Base-by-base conservation (phyloP, 1,139 yeast species). In the Candida sojae region DNA sequence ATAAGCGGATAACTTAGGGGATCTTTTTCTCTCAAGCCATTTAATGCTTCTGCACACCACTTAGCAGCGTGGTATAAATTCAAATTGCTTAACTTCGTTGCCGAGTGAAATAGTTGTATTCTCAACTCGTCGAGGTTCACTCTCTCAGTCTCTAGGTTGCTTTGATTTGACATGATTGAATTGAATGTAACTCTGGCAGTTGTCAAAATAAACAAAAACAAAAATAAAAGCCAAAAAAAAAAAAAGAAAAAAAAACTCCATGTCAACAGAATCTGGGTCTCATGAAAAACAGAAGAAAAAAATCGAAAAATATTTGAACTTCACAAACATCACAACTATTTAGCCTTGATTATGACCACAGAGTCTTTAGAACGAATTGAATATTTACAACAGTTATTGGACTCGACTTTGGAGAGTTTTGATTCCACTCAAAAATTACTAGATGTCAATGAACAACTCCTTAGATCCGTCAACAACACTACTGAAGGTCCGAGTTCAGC, bases 21-120 rank as follows among this genome's bases (percentile, higher is more conserved):
- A 6, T 33, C 33, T 23, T 50, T 43, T 34, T 29, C 25, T 29
- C 48, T 46, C 9, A 75, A 57, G 1, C 80, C 80, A 60, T 78
- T 79, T 31, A 88, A 70, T 0, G 96, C 96, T 60, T 90, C 96
- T 1, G 90, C 85, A 48, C 75, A 75, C 96, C 96, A 89, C 71
- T 88, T 89, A 6, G 93, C 79, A 0, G 90, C 83, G 49, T 85
- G 86, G 58, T 76, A 77, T 11, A 88, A 69, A 54, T 85, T 80
- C 53, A 87, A 68, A 33, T 69, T 62, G 6, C 68, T 51, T 12
- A 75, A 62, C 25, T 55, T 52, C 13, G 54, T 57, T 28, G 64
- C 58, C 3, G 76, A 68, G 6, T 56, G 58, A 52, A 56, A 61
- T 10, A 72, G 56, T 26, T 65, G 65, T 8, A 39, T 48, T 31